Percentiles rank a stretch among this genome's conserved stretches.
Evolutionary conservation across 768 basidiomycete genomes (phyloP).

Genomic region (Boletus sp.): DNA sequence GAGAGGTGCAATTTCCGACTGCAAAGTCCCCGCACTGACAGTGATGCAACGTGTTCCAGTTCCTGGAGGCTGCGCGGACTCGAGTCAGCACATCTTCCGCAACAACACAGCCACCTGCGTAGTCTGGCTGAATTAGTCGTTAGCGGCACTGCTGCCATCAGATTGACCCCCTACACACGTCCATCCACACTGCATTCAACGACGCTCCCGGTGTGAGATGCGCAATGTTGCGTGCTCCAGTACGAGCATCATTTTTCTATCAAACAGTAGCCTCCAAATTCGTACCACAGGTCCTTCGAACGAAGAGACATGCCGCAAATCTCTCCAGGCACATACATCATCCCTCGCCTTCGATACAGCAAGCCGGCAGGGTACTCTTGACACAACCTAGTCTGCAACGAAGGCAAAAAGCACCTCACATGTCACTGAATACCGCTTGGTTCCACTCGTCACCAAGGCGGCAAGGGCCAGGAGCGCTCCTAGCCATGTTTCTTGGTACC

Average conservation of each 20-base stretch:
- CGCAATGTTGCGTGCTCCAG: slow-evolving; percentile 48
- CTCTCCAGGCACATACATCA: background rate
- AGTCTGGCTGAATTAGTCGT: background rate
- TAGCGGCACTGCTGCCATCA: slow-evolving; percentile 2
- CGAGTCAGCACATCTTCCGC: background rate
- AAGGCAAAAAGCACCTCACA: slow-evolving; percentile 2
- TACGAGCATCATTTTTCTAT: slow-evolving; percentile 5
- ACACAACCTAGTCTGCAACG: background rate
- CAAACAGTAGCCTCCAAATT: background rate
- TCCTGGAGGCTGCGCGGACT: background rate
- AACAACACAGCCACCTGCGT: slow-evolving; percentile 8
- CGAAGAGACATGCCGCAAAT: background rate
- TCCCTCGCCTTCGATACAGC: background rate
- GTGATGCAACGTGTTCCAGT: background rate
- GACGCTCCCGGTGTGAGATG: slow-evolving; percentile 33
- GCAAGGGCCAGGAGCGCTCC: slow-evolving; percentile 27
- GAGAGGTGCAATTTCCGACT: background rate
- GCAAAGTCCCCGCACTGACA: background rate
- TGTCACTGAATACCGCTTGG: slow-evolving; percentile 8
- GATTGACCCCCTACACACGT: background rate
- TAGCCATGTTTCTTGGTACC: slow-evolving; percentile 56
- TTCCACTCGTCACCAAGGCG: slow-evolving; percentile 43
- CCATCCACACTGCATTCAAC: background rate
- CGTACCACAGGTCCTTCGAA: background rate
- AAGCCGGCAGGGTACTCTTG: slow-evolving; percentile 5